phyloP scores from a whole-genome alignment of 495 filamentous ascomycete species.

The Penicillium pulvis region DNA sequence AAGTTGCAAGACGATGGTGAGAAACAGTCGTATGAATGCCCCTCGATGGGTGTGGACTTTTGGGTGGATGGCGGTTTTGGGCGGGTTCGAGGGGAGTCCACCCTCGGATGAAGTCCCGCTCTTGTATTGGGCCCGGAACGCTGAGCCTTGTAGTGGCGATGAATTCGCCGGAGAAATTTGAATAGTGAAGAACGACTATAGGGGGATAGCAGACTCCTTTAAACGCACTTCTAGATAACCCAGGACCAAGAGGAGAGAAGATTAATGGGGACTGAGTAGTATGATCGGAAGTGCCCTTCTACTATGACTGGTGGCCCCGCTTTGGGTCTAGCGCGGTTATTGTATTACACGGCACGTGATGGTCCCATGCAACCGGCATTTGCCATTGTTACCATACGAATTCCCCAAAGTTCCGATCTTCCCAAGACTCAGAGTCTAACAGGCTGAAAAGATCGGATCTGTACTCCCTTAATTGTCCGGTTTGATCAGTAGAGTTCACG shows the following conservation, averaged over 20 bases:
- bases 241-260: not conserved
- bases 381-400: not conserved
- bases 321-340: constrained; percentile 27
- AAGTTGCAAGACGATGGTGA: constrained; percentile 36
- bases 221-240: constrained; percentile 2
- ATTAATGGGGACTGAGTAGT: constrained; percentile 2
- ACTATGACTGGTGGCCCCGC: constrained; percentile 11
- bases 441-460: no score
- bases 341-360: constrained; percentile 30
- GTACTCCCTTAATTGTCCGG: not conserved
- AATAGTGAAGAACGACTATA: not conserved
- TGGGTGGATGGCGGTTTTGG: constrained; percentile 39
- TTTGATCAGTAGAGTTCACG: not conserved
- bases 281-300: constrained; percentile 4
- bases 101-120: constrained; percentile 51
- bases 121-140: constrained; percentile 34
- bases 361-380: constrained; percentile 1
- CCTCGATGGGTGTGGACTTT: constrained; percentile 46
- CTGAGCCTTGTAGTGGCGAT: constrained; percentile 30
- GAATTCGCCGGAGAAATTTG: not conserved
- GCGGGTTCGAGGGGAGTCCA: constrained; percentile 37
- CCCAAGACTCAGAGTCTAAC: not conserved
- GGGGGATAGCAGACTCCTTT: not conserved
- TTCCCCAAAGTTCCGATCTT: not conserved
- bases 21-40: constrained; percentile 39